Evolutionary conservation across 768 basidiomycete genomes (phyloP), one percentile per base, ranked within the genome.

Genomic region (Mycena metata): DNA sequence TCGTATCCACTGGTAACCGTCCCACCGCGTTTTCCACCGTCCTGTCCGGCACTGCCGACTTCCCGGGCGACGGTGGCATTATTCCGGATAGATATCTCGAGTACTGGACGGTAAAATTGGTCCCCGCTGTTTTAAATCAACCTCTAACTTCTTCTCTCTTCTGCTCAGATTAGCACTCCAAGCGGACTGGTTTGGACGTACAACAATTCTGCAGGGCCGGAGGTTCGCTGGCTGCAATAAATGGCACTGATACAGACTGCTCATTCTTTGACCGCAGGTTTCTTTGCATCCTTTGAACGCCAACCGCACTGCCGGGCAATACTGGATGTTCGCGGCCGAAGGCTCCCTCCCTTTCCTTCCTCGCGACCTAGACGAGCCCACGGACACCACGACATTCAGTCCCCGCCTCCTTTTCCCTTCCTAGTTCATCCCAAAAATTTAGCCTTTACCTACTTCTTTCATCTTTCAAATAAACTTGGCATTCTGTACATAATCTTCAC

Each of bases 281-380:
- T 60, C 58, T 13, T n/a, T 69, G 59, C 52, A 26, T 17, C 68
- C 63, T 16, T 23, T 69, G 52, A 52, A 47, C 39, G 43, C 17
- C 23, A 43, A 65, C 46, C 63, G 68, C 59, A 50, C 45, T 19
- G 58, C 63, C 13, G 68, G 68, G 9, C 68, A 69, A 52, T 69
- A 69, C 41, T 69, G 68, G 68, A 69, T 69, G 58, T 69, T 69
- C 54, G 68, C 68, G 30, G 46, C 68, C 12, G 7, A 60, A 57
- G 68, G 68, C 5, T 54, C 64, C 17, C 63, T 69, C 13, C 63
- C 68, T 10, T 60, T 69, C 46, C 41, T 65, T 45, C 46, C 68
- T 30, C 59, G 58, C 41, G 63, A 69, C 47, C 43, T 64, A 5
- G 36, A 67, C 17, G 56, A 57, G 49, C 50, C 39, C 19, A 56